These are phyloP conservation scores for Syzygium grande DNA, from an alignment of 345 rosid genomes.

Conservation along the genomic window DNA sequence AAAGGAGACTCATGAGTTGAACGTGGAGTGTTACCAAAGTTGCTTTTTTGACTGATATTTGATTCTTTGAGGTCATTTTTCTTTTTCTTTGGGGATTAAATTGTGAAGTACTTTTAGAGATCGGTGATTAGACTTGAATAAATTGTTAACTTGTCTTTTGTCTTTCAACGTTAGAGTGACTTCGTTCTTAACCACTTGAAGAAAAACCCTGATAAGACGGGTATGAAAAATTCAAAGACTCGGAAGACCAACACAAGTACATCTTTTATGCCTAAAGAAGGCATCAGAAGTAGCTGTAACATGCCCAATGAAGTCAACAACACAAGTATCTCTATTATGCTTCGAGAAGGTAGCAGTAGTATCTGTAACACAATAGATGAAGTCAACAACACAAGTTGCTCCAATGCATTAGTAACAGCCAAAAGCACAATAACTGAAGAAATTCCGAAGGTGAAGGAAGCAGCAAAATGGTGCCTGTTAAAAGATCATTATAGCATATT, in stretches of 20 bases:
- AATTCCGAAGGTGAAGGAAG: neutral
- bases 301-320: neutral
- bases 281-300: neutral
- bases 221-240: neutral
- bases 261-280: neutral
- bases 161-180: neutral
- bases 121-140: neutral
- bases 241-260: neutral
- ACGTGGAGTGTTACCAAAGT: neutral
- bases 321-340: neutral
- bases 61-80: neutral
- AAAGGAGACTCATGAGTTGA: neutral
- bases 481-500: neutral
- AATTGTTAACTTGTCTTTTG: neutral
- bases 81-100: neutral
- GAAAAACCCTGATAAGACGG: neutral
- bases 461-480: neutral
- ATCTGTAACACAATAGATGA: neutral
- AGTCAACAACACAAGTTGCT: neutral
- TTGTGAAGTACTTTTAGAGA: neutral
- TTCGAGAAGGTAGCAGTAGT: neutral
- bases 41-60: neutral
- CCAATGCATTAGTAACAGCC: neutral
- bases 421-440: neutral
- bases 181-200: neutral